Conservation (phyloP, 768 basidiomycete species). For the Boletellus ananas region DNA sequence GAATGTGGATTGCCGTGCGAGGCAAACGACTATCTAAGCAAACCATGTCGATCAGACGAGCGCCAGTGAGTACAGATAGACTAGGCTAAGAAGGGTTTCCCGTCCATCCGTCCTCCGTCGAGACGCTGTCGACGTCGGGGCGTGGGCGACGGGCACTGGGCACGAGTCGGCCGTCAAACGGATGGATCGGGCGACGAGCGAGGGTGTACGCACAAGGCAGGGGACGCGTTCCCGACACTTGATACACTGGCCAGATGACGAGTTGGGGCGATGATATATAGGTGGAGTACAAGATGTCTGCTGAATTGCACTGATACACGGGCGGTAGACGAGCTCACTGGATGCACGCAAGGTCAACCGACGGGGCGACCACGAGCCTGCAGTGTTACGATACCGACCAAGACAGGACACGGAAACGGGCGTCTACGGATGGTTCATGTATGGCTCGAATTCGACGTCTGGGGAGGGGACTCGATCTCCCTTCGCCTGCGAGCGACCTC, state of each 20-base stretch:
- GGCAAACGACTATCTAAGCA: constrained; percentile 12
- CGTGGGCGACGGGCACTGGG: constrained; percentile 1
- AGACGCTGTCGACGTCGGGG: background rate
- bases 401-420: background rate
- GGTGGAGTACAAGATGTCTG: constrained; percentile 14
- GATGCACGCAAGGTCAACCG: constrained; percentile 10
- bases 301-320: constrained; percentile 15
- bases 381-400: constrained; percentile 16
- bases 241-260: constrained; percentile 2
- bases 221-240: background rate
- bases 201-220: constrained; percentile 14
- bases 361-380: constrained; percentile 1
- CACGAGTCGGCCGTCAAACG: background rate
- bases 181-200: background rate
- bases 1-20: background rate
- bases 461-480: constrained; percentile 12
- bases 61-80: constrained; percentile 11
- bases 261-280: constrained; percentile 1
- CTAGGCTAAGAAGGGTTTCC: constrained; percentile 5
- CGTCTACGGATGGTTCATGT: constrained; percentile 12
- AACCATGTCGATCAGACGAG: constrained; percentile 4
- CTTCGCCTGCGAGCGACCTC: constrained; percentile 25
- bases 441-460: constrained; percentile 10
- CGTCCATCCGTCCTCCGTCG: constrained; percentile 3
- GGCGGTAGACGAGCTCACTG: constrained; percentile 13